Evolutionary conservation across 2,329 filamentous ascomycete genomes (phyloP).

Genomic region (Aspergillus ruber): DNA sequence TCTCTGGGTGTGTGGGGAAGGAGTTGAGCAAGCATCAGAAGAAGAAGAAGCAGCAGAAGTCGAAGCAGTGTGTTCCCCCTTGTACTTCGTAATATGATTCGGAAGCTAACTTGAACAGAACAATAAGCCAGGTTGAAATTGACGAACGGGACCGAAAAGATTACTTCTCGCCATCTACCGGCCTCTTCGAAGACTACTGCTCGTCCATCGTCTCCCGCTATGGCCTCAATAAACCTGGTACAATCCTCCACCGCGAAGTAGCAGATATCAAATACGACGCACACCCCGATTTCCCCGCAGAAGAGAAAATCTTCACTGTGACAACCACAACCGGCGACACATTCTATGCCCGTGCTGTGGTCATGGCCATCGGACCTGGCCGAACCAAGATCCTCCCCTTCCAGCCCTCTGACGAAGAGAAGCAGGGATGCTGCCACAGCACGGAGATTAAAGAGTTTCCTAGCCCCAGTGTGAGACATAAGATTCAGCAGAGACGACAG

Average conservation of each 20-base stretch:
- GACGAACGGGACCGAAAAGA: conserved; percentile 64
- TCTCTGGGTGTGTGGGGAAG: conserved; percentile 68
- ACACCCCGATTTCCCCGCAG: conserved; percentile 37
- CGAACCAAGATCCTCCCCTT: conserved; percentile 49
- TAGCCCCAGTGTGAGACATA: conserved; percentile 45
- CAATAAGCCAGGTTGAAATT: conserved; percentile 43
- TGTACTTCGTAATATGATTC: conserved; percentile 5
- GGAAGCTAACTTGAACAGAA: conserved; percentile 10
- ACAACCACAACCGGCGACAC: conserved; percentile 46
- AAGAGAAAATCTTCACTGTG: conserved; percentile 58
- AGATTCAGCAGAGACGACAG: conserved; percentile 44
- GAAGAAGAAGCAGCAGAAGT: conserved; percentile 64
- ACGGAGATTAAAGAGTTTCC: conserved; percentile 58
- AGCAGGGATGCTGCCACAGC: conserved; percentile 54
- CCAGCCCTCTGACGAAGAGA: conserved; percentile 34
- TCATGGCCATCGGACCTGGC: conserved; percentile 65
- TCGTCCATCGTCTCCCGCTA: conserved; percentile 53
- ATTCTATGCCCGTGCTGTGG: conserved; percentile 57
- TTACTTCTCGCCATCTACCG: conserved; percentile 60
- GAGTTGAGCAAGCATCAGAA: conserved; percentile 70
- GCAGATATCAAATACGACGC: conserved; percentile 55
- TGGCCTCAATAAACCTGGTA: conserved; percentile 43
- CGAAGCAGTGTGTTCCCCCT: conserved; percentile 27
- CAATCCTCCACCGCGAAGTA: conserved; percentile 57
- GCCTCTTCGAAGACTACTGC: conserved; percentile 59